phyloP scores from a whole-genome alignment of 176 grass and related monocot species.

The Phoenix dactylifera region DNA sequence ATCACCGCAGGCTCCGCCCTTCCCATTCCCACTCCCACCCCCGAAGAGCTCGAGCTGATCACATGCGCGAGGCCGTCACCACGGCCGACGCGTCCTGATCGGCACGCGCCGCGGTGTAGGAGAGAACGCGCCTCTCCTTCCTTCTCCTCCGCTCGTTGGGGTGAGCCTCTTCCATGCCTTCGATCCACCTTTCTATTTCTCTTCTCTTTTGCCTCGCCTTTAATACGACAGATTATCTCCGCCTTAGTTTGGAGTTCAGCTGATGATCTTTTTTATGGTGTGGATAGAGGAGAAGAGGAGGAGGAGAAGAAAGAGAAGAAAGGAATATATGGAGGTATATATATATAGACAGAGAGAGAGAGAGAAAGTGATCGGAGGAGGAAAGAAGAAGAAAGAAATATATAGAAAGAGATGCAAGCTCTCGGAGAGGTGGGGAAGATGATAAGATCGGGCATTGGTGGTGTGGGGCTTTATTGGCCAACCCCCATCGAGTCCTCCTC shows the following conservation, averaged over 20 bases:
- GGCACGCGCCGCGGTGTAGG: conserved; percentile 17
- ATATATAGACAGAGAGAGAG: not conserved
- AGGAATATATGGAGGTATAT: not conserved
- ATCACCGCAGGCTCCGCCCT: not conserved
- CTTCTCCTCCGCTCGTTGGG: conserved; percentile 31
- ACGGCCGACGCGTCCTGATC: conserved; percentile 64
- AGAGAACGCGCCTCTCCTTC: conserved; percentile 24
- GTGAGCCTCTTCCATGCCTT: conserved; percentile 76
- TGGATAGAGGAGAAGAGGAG: no score
- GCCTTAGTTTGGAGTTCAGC: not conserved
- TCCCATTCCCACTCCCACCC: not conserved
- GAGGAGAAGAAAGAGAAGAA: not conserved
- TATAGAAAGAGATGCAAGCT: no score
- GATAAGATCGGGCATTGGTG: conserved; percentile 10
- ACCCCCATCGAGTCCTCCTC: no score
- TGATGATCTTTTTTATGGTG: not conserved
- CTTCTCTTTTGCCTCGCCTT: not conserved
- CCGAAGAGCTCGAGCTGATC: conserved; percentile 30
- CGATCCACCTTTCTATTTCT: conserved; percentile 56
- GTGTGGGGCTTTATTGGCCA: no score
- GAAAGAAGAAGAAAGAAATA: not conserved
- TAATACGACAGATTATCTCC: not conserved
- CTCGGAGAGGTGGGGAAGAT: not conserved
- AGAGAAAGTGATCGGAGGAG: no score
- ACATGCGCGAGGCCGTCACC: conserved; percentile 60